Evolutionary conservation across 371 early-diverging fungal species (phyloP), one percentile per base, ranked within the genome.

Genomic region (Syncephalastrum sp.): DNA sequence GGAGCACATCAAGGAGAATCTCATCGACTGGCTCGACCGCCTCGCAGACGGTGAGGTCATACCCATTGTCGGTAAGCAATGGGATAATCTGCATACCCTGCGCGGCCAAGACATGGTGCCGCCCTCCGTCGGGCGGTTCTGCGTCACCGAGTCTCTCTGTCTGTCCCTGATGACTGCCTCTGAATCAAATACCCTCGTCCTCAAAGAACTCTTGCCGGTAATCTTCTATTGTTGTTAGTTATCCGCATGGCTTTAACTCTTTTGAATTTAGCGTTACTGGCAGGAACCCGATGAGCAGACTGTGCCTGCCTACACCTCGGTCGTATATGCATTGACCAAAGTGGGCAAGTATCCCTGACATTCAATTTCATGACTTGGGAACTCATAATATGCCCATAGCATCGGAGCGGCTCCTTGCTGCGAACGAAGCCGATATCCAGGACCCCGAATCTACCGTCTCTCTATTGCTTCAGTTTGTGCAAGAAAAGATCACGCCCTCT

Each of bases 101-200:
- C n/a, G 46, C 41, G 19, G 27, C 7, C 14, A 47, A 24, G n/a
- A 50, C 43, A n/a, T 8, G 16, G 55, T 57, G 0, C 53, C 61
- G 1, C 19, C 46, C 2, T 57, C 59, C 4, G 61, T 68, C 10
- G 68, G 74, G 4, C 53, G 55, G 21, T 53, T 62, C 8, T 70
- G 69, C 44, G 68, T 73, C n/a, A 50, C 71, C 12, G 79, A 75
- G 50, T 61, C 63, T 0, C 48, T 78, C 3, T 66, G 65, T 19
- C 67, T 69, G 53, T 58, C 63, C 5, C 19, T 73, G 0, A 68
- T 64, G 61, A 59, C 60, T 5, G 38, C 8, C 38, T 33, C 38
- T 33, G 67, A 60, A 2, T 27, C 54, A 5, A 47, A 51, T 47
- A 43, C 47, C 14, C n/a, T 68, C 5, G 56, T 74, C 13, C 15